Evolutionary conservation across 169 alveolate genomes (phyloP).

Genomic region (Plasmodium fragile): DNA sequence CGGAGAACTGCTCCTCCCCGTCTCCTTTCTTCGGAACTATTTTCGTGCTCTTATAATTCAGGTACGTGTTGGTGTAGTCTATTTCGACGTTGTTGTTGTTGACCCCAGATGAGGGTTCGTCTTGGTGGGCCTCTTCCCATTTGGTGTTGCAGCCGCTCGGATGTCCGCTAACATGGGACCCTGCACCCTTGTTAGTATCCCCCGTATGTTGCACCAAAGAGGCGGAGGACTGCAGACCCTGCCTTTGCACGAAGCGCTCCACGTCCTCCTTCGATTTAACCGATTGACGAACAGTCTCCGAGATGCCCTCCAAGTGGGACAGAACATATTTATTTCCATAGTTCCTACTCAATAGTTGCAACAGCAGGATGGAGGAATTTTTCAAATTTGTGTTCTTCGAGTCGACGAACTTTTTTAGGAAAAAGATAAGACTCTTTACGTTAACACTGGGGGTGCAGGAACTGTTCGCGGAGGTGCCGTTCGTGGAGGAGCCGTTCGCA

Average conservation of each 20-base stretch:
- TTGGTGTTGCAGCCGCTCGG: neutral
- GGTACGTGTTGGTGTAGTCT: conserved; percentile 31
- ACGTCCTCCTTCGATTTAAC: conserved; percentile 67
- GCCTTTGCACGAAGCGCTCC: conserved; percentile 32
- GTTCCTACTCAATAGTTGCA: conserved; percentile 57
- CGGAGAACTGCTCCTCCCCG: neutral
- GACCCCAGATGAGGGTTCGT: neutral
- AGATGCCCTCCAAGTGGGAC: conserved; percentile 68
- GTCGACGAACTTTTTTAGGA: conserved; percentile 70
- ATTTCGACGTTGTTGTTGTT: conserved; percentile 10
- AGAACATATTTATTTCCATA: conserved; percentile 61
- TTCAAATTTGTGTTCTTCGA: conserved; percentile 62
- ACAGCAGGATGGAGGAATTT: conserved; percentile 52
- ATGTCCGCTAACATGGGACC: neutral
- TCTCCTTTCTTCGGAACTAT: neutral
- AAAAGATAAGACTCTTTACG: conserved; percentile 47
- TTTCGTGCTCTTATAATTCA: conserved; percentile 35
- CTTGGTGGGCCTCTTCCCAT: neutral
- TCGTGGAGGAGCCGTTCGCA: no score
- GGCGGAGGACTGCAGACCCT: neutral
- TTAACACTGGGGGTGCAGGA: conserved; percentile 11
- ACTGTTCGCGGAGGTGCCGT: neutral
- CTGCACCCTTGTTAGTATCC: neutral
- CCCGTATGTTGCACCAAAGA: neutral
- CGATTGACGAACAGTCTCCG: conserved; percentile 37